A percentile compares a stretch with the other conserved stretches of the same genome.
Conservation (phyloP, 2,329 filamentous ascomycete species). For the Talaromyces sp. region DNA sequence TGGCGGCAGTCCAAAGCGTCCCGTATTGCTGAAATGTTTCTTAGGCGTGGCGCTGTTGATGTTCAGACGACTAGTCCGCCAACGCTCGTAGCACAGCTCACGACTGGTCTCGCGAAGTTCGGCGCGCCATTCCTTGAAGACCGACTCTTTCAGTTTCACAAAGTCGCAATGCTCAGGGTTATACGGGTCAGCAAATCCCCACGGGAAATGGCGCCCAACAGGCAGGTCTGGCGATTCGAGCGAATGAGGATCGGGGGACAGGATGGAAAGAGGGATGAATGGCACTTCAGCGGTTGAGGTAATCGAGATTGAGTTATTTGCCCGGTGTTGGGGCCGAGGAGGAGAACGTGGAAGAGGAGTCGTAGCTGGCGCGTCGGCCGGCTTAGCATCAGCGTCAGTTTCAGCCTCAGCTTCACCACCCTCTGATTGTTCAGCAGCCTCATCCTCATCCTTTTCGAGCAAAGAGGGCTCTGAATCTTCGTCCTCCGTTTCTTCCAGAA, state of each 20-base stretch:
- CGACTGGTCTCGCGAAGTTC: constrained; percentile 87
- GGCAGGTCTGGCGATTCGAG: constrained; percentile 47
- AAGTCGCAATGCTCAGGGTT: constrained; percentile 92
- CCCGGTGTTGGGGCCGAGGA: constrained; percentile 4
- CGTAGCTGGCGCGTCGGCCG: constrained; percentile 11
- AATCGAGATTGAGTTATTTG: constrained; percentile 8
- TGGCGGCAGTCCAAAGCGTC: constrained; percentile 22
- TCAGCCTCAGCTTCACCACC: constrained; percentile 12
- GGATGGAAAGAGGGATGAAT: constrained; percentile 81
- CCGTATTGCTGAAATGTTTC: constrained; percentile 19
- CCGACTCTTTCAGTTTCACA: constrained; percentile 76
- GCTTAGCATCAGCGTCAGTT: constrained; percentile 26
- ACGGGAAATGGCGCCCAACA: constrained; percentile 84
- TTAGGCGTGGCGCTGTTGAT: constrained; percentile 19
- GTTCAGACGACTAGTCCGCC: constrained; percentile 60
- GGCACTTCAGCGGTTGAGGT: constrained; percentile 44
- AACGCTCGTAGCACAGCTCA: constrained; percentile 92
- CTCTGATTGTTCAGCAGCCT: constrained; percentile 14
- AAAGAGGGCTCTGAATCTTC: constrained; percentile 44
- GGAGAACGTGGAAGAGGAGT: background rate
- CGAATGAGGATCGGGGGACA: constrained; percentile 83
- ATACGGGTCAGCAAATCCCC: constrained; percentile 95
- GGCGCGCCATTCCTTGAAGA: constrained; percentile 88
- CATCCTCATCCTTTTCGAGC: constrained; percentile 47
- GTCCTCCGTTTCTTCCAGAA: constrained; percentile 71